A percentile compares a stretch with the other conserved stretches of the same genome.
These are phyloP conservation scores for Aotearoamyces nothofagi DNA, from an alignment of 2,329 filamentous ascomycete genomes.

Conservation along the genomic window DNA sequence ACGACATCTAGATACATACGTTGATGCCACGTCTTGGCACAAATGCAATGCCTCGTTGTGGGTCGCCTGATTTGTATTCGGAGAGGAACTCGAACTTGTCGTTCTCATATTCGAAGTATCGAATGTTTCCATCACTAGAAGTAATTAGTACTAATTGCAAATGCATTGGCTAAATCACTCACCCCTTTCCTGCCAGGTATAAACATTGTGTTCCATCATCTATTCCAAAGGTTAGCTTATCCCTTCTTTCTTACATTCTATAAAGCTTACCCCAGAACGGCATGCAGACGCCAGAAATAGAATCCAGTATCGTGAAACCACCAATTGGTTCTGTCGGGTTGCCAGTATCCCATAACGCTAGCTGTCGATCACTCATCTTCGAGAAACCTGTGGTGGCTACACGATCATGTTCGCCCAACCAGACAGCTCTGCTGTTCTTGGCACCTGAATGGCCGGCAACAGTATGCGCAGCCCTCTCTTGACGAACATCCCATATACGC, in stretches of 20 bases:
- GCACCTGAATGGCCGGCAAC: conserved; percentile 76
- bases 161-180: conserved; percentile 22
- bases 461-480: conserved; percentile 78
- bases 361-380: conserved; percentile 92
- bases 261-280: conserved; percentile 72
- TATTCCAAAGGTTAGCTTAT: conserved; percentile 16
- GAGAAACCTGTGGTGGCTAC: conserved; percentile 96
- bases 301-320: conserved; percentile 81
- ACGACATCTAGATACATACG: conserved; percentile 34
- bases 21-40: conserved; percentile 91
- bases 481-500: conserved; percentile 91
- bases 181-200: conserved; percentile 96
- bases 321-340: conserved; percentile 67
- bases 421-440: conserved; percentile 93
- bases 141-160: conserved; percentile 5
- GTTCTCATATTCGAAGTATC: conserved; percentile 96
- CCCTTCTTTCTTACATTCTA: not conserved
- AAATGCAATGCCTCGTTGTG: conserved; percentile 88
- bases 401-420: conserved; percentile 94
- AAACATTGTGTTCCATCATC: conserved; percentile 88
- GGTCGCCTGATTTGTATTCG: conserved; percentile 93
- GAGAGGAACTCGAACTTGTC: conserved; percentile 97
- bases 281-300: conserved; percentile 96
- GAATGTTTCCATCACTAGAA: conserved; percentile 85
- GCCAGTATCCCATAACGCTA: conserved; percentile 90